Base-by-base conservation (phyloP, 2,329 filamentous ascomycete species). In the Aspergillus brasiliensis region DNA sequence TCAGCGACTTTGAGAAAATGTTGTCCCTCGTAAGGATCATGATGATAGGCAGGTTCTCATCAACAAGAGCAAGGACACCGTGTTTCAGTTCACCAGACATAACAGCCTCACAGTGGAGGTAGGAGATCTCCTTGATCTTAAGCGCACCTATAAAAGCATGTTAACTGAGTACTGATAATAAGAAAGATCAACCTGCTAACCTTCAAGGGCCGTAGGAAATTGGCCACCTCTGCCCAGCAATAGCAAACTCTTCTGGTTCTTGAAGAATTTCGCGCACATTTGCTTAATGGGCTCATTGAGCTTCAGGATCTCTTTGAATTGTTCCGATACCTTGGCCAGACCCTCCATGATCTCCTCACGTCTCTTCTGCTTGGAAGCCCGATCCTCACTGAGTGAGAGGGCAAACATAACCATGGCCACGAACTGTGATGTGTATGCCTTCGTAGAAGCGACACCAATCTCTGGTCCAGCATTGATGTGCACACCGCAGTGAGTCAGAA, bases 341-440 rank as follows among this genome's bases (percentile, higher is more conserved):
- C 95, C 94, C 69, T 96, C 90, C 85, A 99, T 97, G 74, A 99
- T 98, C 80, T 97, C 93, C 79, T 95, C 88, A 31, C 95, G 90
- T 74, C 94, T 88, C 82, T 90, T 87, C 72, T 90, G 86, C 87
- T 99, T 99, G 69, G 92, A 97, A 44, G 93, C 91, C 70, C 95
- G 91, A 79, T 99, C 95, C 82, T 99, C 95, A 73, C 91, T 95
- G 60, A 99, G 86, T 28, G 93, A 97, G 65, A 99, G 84, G 6
- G 95, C 95, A 73, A 99, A 98, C 95, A 99, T 99, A 81, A 98
- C 91, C 92, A 99, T 97, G 77, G 95, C 96, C 74, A 99, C 92
- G 79, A 98, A 99, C 78, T 99, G 95, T 49, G 95, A 98, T 13
- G 95, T 99, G 83, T 99, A 99, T 40, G 95, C 95, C 85, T 99